Conservation (phyloP, 805 yeast genomes). For the Kluyveromyces siamensis region DNA sequence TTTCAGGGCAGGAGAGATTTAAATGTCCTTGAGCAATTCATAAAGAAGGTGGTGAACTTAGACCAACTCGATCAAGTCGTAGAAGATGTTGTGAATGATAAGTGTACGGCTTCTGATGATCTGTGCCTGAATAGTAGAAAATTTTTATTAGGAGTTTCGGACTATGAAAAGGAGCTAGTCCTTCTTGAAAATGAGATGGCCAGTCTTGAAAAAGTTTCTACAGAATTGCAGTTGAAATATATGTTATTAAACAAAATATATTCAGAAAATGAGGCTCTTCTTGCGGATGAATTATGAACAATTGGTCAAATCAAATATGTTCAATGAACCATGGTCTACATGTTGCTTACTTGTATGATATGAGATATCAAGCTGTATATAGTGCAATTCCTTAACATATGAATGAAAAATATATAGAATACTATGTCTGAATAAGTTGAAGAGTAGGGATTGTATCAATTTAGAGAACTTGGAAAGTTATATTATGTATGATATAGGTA, state of each 20-base stretch:
- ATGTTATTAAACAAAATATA: neutral
- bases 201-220: constrained; percentile 16
- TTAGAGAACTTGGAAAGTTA: too few relatives aligned
- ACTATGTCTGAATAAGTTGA: too few relatives aligned
- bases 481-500: too few relatives aligned
- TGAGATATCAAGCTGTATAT: too few relatives aligned
- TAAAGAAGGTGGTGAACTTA: constrained; percentile 28
- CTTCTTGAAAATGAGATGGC: constrained; percentile 18
- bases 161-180: constrained; percentile 23
- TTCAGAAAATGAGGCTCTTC: neutral
- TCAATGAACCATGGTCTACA: too few relatives aligned
- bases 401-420: too few relatives aligned
- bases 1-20: constrained; percentile 46
- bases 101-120: constrained; percentile 32
- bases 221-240: constrained; percentile 9
- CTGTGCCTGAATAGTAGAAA: constrained; percentile 2
- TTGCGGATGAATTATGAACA: neutral
- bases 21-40: constrained; percentile 41
- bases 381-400: too few relatives aligned
- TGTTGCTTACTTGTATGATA: too few relatives aligned
- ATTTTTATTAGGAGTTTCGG: constrained; percentile 26
- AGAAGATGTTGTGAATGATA: constrained; percentile 30
- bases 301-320: neutral
- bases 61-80: constrained; percentile 8
- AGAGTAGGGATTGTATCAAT: too few relatives aligned